A percentile compares a stretch with the other conserved stretches of the same genome.
phyloP scores from a whole-genome alignment of 139 green algal species.

The Volvox africanus region DNA sequence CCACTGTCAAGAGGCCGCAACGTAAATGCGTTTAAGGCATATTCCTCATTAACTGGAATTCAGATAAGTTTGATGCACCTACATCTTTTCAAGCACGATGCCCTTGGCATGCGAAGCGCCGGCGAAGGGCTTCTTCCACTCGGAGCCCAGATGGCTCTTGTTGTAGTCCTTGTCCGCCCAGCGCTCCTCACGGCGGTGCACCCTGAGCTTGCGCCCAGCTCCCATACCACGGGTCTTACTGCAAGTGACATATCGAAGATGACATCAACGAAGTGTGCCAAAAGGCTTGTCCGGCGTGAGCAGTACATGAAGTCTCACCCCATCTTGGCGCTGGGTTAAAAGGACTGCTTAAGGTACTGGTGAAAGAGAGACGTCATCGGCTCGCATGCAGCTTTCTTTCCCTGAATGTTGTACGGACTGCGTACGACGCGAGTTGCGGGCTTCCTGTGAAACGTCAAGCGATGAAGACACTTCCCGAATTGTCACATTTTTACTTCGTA shows the following conservation, averaged over 20 bases:
- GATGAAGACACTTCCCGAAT: too few species aligned
- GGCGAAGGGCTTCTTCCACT: slow-evolving; percentile 99
- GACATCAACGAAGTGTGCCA: background rate
- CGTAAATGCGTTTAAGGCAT: background rate
- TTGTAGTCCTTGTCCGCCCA: slow-evolving; percentile 99
- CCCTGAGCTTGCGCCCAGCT: slow-evolving; percentile 98
- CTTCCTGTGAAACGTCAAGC: too few species aligned
- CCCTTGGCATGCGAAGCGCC: slow-evolving; percentile 99
- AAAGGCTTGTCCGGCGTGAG: background rate
- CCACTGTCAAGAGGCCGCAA: slow-evolving; percentile 73
- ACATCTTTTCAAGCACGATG: slow-evolving; percentile 99
- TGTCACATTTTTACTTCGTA: too few species aligned
- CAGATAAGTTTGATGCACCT: slow-evolving; percentile 29
- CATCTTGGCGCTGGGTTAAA: slow-evolving; percentile 53
- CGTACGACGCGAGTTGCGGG: too few species aligned
- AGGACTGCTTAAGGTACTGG: slow-evolving; percentile 41
- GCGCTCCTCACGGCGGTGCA: slow-evolving; percentile 91
- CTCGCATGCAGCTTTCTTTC: too few species aligned
- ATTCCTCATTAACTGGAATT: background rate
- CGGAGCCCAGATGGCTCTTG: slow-evolving; percentile 95
- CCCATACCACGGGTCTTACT: slow-evolving; percentile 99
- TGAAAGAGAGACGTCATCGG: background rate
- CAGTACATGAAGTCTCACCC: slow-evolving; percentile 37
- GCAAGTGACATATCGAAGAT: background rate
- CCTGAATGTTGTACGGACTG: too few species aligned